These are phyloP conservation scores for Talaromyces sp. DNA, from an alignment of 2,329 filamentous ascomycete genomes.

Conservation along the genomic window DNA sequence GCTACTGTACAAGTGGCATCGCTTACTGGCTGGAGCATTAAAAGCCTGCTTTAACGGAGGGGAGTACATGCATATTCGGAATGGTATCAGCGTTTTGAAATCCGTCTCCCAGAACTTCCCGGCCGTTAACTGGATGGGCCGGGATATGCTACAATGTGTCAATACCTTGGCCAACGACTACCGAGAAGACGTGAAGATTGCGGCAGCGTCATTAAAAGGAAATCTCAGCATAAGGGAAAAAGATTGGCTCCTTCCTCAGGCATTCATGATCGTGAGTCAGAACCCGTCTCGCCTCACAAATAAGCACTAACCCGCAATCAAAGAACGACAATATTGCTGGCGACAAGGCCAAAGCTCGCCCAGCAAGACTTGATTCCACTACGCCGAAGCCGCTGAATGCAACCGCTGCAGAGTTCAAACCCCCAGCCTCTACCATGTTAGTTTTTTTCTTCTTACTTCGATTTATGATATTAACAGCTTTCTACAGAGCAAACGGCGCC, in stretches of 20 bases:
- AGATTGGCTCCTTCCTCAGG: slow-evolving; percentile 44
- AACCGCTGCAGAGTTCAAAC: slow-evolving; percentile 37
- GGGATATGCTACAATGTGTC: slow-evolving; percentile 37
- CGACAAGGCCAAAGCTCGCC: slow-evolving; percentile 23
- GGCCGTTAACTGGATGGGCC: slow-evolving; percentile 80
- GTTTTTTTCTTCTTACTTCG: slow-evolving; percentile 12
- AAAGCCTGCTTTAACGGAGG: slow-evolving; percentile 73
- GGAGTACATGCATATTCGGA: slow-evolving; percentile 97
- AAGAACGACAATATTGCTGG: slow-evolving; percentile 20
- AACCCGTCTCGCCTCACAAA: neutral
- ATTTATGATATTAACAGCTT: neutral
- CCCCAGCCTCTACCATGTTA: slow-evolving; percentile 28
- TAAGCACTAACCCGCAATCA: slow-evolving; percentile 4
- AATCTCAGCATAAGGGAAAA: slow-evolving; percentile 45
- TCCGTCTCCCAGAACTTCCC: slow-evolving; percentile 77
- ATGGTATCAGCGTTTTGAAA: slow-evolving; percentile 86
- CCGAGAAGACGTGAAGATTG: slow-evolving; percentile 46
- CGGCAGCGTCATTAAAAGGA: slow-evolving; percentile 45
- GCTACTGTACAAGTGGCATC: slow-evolving; percentile 85
- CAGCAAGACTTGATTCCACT: slow-evolving; percentile 22
- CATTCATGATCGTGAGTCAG: slow-evolving; percentile 35
- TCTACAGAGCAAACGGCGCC: slow-evolving; percentile 22
- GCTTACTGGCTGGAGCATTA: slow-evolving; percentile 70
- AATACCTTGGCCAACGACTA: slow-evolving; percentile 40
- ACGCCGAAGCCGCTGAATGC: slow-evolving; percentile 36